phyloP scores from a whole-genome alignment of 306 rosid species.

The Acacia acuminata region DNA sequence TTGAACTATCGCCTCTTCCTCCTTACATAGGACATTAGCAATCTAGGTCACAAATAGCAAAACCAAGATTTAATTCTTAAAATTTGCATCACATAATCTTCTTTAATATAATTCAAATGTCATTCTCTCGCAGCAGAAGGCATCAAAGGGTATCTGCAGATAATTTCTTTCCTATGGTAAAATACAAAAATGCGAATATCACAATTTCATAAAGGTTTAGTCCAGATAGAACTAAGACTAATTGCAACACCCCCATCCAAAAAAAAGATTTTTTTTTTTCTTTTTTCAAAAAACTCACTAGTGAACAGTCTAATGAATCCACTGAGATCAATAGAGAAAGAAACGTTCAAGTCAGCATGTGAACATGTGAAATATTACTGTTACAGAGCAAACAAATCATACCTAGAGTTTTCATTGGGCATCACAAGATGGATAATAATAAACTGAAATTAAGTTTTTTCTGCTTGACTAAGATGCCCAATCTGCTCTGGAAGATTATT shows the following conservation, averaged over 20 bases:
- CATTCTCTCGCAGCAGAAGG: not conserved
- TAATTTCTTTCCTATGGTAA: not conserved
- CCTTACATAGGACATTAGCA: not conserved
- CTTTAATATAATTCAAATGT: not conserved
- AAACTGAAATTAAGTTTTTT: slow-evolving; percentile 60
- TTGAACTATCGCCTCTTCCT: not conserved
- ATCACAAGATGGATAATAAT: slow-evolving; percentile 45
- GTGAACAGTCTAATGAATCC: slow-evolving; percentile 15
- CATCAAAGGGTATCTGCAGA: not conserved
- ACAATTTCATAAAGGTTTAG: slow-evolving; percentile 11
- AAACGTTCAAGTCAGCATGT: slow-evolving; percentile 18
- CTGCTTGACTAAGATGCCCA: slow-evolving; percentile 77
- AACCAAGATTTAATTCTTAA: not conserved
- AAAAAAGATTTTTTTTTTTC: not conserved
- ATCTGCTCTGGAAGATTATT: slow-evolving; percentile 76
- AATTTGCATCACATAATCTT: not conserved
- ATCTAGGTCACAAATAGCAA: not conserved
- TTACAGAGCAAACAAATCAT: slow-evolving; percentile 35
- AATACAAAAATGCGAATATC: not conserved
- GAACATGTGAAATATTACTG: slow-evolving; percentile 32
- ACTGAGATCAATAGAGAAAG: slow-evolving; percentile 2
- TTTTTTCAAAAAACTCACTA: not conserved
- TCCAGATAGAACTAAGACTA: slow-evolving; percentile 13
- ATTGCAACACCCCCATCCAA: not conserved
- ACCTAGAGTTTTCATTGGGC: slow-evolving; percentile 45